Base-by-base conservation (phyloP, 202 grass and related monocot genomes). In the Zizania palustris region DNA sequence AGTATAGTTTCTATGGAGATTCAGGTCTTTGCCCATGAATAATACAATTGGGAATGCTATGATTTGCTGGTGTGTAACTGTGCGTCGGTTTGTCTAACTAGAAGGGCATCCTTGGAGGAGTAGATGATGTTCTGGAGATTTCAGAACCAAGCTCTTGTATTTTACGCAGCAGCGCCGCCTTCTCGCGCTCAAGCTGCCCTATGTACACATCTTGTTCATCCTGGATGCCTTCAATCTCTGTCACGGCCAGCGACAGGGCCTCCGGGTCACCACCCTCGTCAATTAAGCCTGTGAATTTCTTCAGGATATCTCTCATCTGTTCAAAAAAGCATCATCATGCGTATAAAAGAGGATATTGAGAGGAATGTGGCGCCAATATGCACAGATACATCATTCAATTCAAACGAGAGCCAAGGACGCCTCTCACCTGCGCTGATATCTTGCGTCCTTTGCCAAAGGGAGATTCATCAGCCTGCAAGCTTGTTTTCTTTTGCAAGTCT, bases 111-210 rank as follows among this genome's bases (percentile, higher is more conserved):
- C 71, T 90, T 80, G 85, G 6, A 56, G 92, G 96, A 5, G 74
- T 35, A 13, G 96, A 99, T 28, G 80, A 35, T 37, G 91, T 87
- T 71, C 96, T 93, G 38, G 55, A 1, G 38, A 99, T 82, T 65
- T 99, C 89, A 11, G 83, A 81, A 69, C 89, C 92, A 57, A 99
- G 87, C 75, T 99, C 85, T 0, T 60, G 77, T 28, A 93, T 87
- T 39, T 85, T 99, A 36, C 59, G 19, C 40, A 96, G 37, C 64
- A 99, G 16, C 40, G 60, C 16, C 21, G 72, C 59, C 60, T 88
- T 99, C 78, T 99, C 92, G 71, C 89, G 85, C 81, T 98, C 91
- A 7, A 95, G 91, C 72, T 85, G 77, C 5, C 85, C 67, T 59
- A 89, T 79, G 87, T 99, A 93, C 19, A 77, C 72, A 11, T 89